Conservation (phyloP, 495 filamentous ascomycete species). For the Stereocaulon alpinum region DNA sequence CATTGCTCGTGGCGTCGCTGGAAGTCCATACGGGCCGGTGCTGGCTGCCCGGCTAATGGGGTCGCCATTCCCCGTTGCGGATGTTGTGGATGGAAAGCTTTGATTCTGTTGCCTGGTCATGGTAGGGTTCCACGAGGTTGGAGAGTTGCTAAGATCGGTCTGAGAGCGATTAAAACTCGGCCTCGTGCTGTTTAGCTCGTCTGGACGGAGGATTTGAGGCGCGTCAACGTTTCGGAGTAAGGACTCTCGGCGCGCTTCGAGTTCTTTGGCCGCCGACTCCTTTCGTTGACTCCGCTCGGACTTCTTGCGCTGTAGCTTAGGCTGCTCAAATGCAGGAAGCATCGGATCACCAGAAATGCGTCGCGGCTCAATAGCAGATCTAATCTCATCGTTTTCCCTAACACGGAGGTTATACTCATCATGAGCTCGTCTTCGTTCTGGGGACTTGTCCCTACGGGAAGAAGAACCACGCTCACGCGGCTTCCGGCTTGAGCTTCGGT, state of each 20-base stretch:
- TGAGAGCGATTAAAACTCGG: conserved; percentile 25
- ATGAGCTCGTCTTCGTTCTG: conserved; percentile 33
- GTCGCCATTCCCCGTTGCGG: conserved; percentile 13
- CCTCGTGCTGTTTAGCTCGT: conserved; percentile 37
- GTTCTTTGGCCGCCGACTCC: conserved; percentile 71
- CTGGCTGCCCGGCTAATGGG: conserved; percentile 16
- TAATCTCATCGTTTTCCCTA: conserved; percentile 33
- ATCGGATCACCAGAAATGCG: conserved; percentile 19
- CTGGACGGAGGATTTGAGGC: conserved; percentile 71
- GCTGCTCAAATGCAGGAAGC: conserved; percentile 4
- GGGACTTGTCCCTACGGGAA: conserved; percentile 37
- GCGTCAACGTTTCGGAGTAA: conserved; percentile 69
- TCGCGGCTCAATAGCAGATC: conserved; percentile 19
- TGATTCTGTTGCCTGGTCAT: conserved; percentile 13
- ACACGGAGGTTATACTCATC: conserved; percentile 28
- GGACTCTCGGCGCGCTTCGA: conserved; percentile 77
- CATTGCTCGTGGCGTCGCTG: conserved; percentile 80
- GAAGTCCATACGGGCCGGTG: conserved; percentile 51
- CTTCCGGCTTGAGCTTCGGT: conserved; percentile 51
- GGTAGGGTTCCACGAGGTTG: conserved; percentile 22
- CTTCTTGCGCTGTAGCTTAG: conserved; percentile 19
- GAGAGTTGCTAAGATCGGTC: conserved; percentile 29
- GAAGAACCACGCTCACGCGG: conserved; percentile 39
- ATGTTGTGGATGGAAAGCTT: conserved; percentile 12
- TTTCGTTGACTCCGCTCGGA: conserved; percentile 48